Base-by-base conservation (phyloP, 192 early-diverging fungal species). In the Lobulomyces angularis region DNA sequence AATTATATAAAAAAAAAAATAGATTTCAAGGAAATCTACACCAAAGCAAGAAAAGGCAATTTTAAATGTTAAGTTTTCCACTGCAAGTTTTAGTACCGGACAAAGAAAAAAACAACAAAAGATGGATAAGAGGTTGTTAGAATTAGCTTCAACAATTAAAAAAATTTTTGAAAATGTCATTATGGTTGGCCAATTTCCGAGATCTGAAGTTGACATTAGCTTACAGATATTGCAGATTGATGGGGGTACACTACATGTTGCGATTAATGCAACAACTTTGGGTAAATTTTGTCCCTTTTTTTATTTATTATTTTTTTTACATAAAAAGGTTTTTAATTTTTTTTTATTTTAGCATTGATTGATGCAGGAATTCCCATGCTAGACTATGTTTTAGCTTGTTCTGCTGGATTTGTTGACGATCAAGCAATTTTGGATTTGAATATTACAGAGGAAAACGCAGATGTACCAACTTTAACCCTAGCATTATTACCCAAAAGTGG, bases 161-260 rank as follows among this genome's bases (percentile, higher is more conserved):
- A 83, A 89, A 51, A 89, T 86, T 1, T 90, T 98, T 52, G 94
- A 98, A 58, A 69, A 86, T 2, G 84, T 86, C 8, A 71, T 97
- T 41, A 60, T 80, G 14, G 68, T 70, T 3, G 60, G 56, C 26
- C 60, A 82, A 21, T 93, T 79, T 45, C 79, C 88, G 26, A 71
- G 86, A 17, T 88, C 88, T 17, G 85, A 95, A 59, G 92, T 98
- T 44, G 83, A 84, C 35, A 83, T 98, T 28, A 86, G 83, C 48
- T 50, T 95, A 20, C 91, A 98, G 51, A 56, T 95, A 11, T 63
- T 98, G 46, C 94, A 98, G 53, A 71, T 81, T 43, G 94, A 98
- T 46, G 94, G 94, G 28, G 90, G 88, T 40, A 65, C 53, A 25
- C 29, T 29, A 2, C 6, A 18, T 32, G 11, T 9, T 18, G 3